phyloP scores from a whole-genome alignment of 352 stramenopile genomes.

The Nothophytophthora sp. region DNA sequence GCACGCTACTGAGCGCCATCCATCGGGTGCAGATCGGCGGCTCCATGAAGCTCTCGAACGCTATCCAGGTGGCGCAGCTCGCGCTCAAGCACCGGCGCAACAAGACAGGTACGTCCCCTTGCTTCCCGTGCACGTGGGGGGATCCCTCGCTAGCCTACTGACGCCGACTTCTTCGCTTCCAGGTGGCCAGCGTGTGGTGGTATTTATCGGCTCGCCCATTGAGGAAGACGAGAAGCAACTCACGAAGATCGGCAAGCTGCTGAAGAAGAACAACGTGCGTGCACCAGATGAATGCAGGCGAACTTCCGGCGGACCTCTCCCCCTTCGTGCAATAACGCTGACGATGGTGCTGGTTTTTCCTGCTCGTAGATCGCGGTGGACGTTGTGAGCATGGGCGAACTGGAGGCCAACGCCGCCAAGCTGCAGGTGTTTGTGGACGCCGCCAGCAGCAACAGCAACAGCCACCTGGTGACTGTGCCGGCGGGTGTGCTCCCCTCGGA shows the following conservation, averaged over 20 bases:
- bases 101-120: conserved; percentile 92
- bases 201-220: conserved; percentile 97
- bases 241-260: conserved; percentile 96
- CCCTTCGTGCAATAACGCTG: too few species aligned
- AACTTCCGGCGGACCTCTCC: too few species aligned
- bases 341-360: neutral
- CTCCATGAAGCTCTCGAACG: conserved; percentile 93
- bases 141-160: too few species aligned
- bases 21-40: conserved; percentile 92
- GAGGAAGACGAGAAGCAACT: conserved; percentile 90
- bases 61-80: conserved; percentile 96
- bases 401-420: conserved; percentile 90
- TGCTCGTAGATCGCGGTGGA: conserved; percentile 93
- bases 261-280: conserved; percentile 99
- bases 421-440: conserved; percentile 91
- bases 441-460: conserved; percentile 94
- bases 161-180: too few species aligned
- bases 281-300: too few species aligned
- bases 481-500: conserved; percentile 97
- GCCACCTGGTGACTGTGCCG: conserved; percentile 97
- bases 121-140: too few species aligned
- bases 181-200: conserved; percentile 90
- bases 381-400: conserved; percentile 97
- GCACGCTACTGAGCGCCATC: conserved; percentile 95
- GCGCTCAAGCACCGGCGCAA: conserved; percentile 99